Base-by-base conservation (phyloP, 1,139 yeast species). In the Hemisphaericaspora subhashii region DNA sequence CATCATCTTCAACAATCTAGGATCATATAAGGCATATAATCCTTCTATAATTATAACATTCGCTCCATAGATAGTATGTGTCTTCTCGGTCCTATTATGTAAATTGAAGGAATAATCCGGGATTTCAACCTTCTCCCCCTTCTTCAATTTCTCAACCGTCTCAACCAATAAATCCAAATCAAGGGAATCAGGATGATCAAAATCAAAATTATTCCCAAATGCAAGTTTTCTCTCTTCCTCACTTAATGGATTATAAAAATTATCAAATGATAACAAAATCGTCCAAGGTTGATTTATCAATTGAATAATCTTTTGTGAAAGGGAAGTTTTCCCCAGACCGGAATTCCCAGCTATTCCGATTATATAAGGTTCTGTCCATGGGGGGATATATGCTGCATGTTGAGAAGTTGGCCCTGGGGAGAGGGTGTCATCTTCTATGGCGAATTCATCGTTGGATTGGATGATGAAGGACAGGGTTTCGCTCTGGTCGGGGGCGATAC, bases 271-370 rank as follows among this genome's bases (percentile, higher is more conserved):
- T 27, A 92, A 62, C 43, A 92, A 68, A n/a, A 92, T 90, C 0
- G 98, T 88, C 97, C 98, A 90, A 1, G 98, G 98, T 41, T 88
- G 89, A 63, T 88, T 77, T 50, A 90, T 75, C 45, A 82, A 81
- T 42, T 83, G 79, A 42, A 90, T 87, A 50, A 92, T 84, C 47
- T 80, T 77, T 36, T 88, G 83, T 0, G 98, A 94, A 18, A 92
- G 86, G 22, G 96, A 85, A 0, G 98, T 92, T 58, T 92, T 92
- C 2, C 98, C 98, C 0, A 96, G 86, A 1, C 98, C 98, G 16
- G 95, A 85, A 40, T 86, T 81, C 1, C 98, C 98, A 0, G 97
- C 97, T 14, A 92, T 79, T 5, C 97, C 98, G 46, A 92, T 90
- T 37, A 92, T 82, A 56, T 89, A 92, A 0, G 98, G 98, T 44